These are phyloP conservation scores for Cubamyces lactineus DNA, from an alignment of 768 basidiomycete species.

Conservation along the genomic window DNA sequence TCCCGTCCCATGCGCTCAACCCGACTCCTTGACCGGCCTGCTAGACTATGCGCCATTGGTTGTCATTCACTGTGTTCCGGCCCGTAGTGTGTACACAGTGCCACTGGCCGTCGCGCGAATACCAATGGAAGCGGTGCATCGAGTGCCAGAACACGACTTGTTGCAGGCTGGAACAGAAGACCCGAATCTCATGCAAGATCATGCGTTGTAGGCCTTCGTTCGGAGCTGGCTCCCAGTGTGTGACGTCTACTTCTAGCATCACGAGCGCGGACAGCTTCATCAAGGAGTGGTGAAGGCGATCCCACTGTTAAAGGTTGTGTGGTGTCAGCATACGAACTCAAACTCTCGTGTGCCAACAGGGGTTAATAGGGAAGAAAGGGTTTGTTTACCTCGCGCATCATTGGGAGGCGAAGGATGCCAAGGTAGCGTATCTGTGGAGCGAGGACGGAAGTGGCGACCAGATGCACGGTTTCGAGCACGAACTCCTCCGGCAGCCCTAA, in stretches of 20 bases:
- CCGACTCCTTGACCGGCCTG: too few species aligned
- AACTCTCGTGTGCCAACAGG: neutral
- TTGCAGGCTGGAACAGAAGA: constrained; percentile 41
- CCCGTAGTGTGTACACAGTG: constrained; percentile 8
- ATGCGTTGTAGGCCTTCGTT: constrained; percentile 38
- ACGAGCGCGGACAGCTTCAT: constrained; percentile 40
- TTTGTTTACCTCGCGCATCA: constrained; percentile 37
- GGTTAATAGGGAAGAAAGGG: neutral
- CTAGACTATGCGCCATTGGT: constrained; percentile 24
- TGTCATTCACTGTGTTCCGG: constrained; percentile 19
- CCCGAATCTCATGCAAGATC: constrained; percentile 43
- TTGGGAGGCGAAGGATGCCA: constrained; percentile 42
- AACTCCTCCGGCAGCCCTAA: constrained; percentile 40
- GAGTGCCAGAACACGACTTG: constrained; percentile 40
- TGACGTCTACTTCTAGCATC: constrained; percentile 42
- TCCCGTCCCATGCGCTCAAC: neutral
- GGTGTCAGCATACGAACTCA: constrained; percentile 23
- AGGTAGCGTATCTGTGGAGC: constrained; percentile 42
- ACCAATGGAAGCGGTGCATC: constrained; percentile 31
- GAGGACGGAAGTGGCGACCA: constrained; percentile 38
- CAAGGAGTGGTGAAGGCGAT: constrained; percentile 38
- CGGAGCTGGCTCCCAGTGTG: constrained; percentile 39
- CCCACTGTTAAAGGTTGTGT: constrained; percentile 32
- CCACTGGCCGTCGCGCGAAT: constrained; percentile 31
- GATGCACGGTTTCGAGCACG: constrained; percentile 35